These are phyloP conservation scores for Moelleriella libera DNA, from an alignment of 2,329 filamentous ascomycete species.

Conservation along the genomic window DNA sequence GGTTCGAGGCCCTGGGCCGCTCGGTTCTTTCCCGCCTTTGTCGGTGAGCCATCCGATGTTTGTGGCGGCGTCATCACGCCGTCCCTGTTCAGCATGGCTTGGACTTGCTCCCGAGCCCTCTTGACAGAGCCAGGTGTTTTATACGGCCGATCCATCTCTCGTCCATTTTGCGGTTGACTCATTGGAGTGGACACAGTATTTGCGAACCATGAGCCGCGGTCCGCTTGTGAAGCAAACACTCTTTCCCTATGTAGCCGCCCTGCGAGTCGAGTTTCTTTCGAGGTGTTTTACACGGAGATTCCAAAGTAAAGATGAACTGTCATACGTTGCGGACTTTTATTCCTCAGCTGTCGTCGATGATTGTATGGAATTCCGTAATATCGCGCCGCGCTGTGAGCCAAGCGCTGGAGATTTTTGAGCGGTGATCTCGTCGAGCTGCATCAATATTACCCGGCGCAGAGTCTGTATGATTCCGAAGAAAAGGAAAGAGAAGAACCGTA, in stretches of 20 bases:
- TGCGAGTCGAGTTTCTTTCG: background rate
- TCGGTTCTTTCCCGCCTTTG: conserved; percentile 8
- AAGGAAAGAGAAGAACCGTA: background rate
- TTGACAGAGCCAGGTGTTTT: conserved; percentile 33
- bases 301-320: background rate
- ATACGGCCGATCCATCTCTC: conserved; percentile 31
- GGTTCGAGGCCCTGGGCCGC: conserved; percentile 11
- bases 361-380: background rate
- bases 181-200: conserved; percentile 22
- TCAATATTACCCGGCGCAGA: conserved; percentile 3
- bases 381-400: conserved; percentile 3
- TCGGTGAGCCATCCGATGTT: conserved; percentile 4
- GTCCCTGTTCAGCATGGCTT: conserved; percentile 20
- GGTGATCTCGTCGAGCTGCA: background rate
- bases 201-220: background rate
- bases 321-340: background rate
- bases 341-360: background rate
- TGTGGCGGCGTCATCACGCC: conserved; percentile 3
- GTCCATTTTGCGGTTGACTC: conserved; percentile 41
- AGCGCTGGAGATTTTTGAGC: background rate
- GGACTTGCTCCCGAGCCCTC: conserved; percentile 38
- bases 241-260: background rate
- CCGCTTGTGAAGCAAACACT: background rate
- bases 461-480: background rate
- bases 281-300: background rate